A percentile compares a stretch with the other conserved stretches of the same genome.
Conservation (phyloP, 75 land plant species). For the Cupressus sempervirens region DNA sequence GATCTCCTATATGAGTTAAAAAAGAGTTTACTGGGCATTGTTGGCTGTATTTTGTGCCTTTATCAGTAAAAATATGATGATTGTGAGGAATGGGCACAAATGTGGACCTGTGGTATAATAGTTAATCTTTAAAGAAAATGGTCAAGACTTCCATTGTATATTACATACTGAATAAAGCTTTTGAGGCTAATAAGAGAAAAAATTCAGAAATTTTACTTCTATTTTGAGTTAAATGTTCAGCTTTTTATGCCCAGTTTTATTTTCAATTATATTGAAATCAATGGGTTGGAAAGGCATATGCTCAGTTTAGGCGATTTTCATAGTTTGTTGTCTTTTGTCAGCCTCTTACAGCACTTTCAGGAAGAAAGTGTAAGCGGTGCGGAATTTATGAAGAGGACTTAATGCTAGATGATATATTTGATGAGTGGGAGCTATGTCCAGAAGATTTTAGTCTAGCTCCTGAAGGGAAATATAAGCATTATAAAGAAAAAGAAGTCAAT, state of each 20-base stretch:
- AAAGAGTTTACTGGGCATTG: neutral
- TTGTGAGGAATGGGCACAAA: neutral
- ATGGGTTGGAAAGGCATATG: neutral
- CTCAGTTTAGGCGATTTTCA: neutral
- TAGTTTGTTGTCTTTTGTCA: conserved; percentile 26
- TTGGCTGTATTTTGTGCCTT: neutral
- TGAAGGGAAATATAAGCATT: conserved; percentile 56
- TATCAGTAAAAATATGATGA: neutral
- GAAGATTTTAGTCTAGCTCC: conserved; percentile 49
- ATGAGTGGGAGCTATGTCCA: conserved; percentile 97
- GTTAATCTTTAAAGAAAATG: neutral
- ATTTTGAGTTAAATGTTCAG: neutral
- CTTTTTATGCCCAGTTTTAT: neutral
- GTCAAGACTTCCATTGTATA: neutral
- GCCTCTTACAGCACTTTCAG: conserved; percentile 74
- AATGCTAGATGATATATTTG: conserved; percentile 73
- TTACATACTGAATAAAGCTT: neutral
- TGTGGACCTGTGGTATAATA: neutral
- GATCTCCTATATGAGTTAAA: neutral
- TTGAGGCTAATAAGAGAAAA: neutral
- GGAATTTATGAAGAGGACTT: conserved; percentile 85
- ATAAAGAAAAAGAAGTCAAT: conserved; percentile 69
- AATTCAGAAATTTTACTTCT: neutral
- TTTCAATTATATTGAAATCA: neutral
- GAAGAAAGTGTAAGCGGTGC: conserved; percentile 85